These are phyloP conservation scores for Ilex paraguariensis DNA, from an alignment of 305 asterid species.

Conservation along the genomic window DNA sequence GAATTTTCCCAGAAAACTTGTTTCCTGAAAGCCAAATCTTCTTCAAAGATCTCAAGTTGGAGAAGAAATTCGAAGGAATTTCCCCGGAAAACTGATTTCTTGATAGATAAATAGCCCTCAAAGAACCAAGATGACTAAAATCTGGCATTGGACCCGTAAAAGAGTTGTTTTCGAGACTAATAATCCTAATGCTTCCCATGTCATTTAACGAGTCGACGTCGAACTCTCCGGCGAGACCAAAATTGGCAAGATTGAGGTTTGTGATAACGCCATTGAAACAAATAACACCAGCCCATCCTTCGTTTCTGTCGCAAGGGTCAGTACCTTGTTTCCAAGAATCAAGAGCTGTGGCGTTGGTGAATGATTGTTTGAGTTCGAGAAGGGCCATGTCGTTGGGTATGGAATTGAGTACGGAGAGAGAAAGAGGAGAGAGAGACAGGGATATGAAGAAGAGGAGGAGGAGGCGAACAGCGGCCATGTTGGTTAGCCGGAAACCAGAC, in stretches of 20 bases:
- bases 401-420: constrained; percentile 36
- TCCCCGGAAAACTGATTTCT: constrained; percentile 54
- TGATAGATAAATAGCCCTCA: constrained; percentile 39
- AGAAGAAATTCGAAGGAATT: constrained; percentile 41
- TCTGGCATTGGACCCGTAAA: constrained; percentile 59
- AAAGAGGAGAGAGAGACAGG: constrained; percentile 22
- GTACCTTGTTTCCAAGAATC: constrained; percentile 55
- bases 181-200: constrained; percentile 38
- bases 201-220: constrained; percentile 29
- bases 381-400: constrained; percentile 44
- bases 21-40: constrained; percentile 47
- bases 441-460: constrained; percentile 13
- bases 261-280: constrained; percentile 41
- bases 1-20: constrained; percentile 51
- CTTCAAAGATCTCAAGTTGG: constrained; percentile 50
- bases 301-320: constrained; percentile 41
- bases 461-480: constrained; percentile 48
- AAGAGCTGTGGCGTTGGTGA: constrained; percentile 38
- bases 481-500: constrained; percentile 13
- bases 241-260: constrained; percentile 33
- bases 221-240: constrained; percentile 34
- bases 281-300: constrained; percentile 52
- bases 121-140: constrained; percentile 45
- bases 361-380: constrained; percentile 47
- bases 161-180: constrained; percentile 51